These are phyloP conservation scores for Strobilomyces dryophilus DNA, from an alignment of 768 basidiomycete species.

Conservation along the genomic window DNA sequence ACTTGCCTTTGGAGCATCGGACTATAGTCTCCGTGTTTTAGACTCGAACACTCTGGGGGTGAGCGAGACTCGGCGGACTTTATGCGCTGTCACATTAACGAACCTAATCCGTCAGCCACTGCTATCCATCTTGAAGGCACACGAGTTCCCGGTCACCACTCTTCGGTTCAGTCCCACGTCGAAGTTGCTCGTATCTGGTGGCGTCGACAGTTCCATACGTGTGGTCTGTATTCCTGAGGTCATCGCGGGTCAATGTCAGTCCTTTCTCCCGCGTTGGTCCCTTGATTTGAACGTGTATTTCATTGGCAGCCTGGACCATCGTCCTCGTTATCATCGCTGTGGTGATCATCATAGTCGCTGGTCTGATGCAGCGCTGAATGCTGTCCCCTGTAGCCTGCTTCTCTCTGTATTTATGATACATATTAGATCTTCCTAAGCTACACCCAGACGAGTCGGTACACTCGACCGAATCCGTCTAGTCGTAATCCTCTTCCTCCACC, in stretches of 20 bases:
- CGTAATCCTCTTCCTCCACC: conserved; percentile 86
- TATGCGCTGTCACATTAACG: not conserved
- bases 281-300: conserved; percentile 27
- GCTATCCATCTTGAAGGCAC: conserved; percentile 84
- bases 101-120: conserved; percentile 56
- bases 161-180: conserved; percentile 84
- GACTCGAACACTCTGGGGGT: conserved; percentile 79
- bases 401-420: conserved; percentile 26
- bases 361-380: conserved; percentile 32
- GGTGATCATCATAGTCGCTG: conserved; percentile 39
- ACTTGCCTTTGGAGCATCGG: conserved; percentile 84
- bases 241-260: conserved; percentile 51
- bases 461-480: conserved; percentile 35
- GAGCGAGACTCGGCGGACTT: conserved; percentile 21
- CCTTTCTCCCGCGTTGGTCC: conserved; percentile 12
- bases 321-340: conserved; percentile 41
- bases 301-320: conserved; percentile 35
- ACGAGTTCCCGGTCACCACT: conserved; percentile 91
- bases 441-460: conserved; percentile 1
- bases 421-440: conserved; percentile 24
- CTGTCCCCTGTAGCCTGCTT: not conserved
- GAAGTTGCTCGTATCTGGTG: conserved; percentile 80
- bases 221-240: conserved; percentile 68
- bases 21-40: conserved; percentile 78
- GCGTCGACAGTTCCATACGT: conserved; percentile 85